Percentiles rank a stretch among this genome's conserved stretches.
Evolutionary conservation across 345 rosid species (phyloP).

Genomic region (Eucalyptus victrix): DNA sequence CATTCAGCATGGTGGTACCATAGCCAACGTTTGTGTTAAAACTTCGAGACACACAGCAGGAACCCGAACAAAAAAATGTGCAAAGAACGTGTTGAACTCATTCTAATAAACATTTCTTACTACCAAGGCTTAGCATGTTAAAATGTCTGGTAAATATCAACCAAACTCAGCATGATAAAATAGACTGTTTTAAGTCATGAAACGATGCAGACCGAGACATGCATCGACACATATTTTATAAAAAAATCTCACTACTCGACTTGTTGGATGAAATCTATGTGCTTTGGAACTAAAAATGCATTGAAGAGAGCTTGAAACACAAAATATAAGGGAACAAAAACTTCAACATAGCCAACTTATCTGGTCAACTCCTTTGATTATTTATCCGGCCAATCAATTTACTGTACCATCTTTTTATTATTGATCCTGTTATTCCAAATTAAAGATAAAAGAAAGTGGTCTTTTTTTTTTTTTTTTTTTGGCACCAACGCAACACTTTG

Average conservation of each 20-base stretch:
- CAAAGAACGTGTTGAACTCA: not conserved
- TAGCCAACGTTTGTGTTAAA: not conserved
- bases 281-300: not conserved
- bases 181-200: not conserved
- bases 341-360: not conserved
- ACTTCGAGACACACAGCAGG: not conserved
- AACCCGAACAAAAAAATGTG: not conserved
- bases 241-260: not conserved
- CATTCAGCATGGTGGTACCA: not conserved
- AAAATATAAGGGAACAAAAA: not conserved
- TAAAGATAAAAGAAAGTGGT: not conserved
- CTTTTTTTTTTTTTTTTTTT: not conserved
- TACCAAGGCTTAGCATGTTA: not conserved
- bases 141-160: not conserved
- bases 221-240: not conserved
- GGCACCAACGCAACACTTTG: not conserved
- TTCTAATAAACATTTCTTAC: not conserved
- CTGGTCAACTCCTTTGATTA: not conserved
- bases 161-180: not conserved
- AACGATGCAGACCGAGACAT: not conserved
- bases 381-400: not conserved
- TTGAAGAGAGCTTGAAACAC: not conserved
- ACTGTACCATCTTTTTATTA: not conserved
- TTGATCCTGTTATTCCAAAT: not conserved
- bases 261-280: not conserved